Conservation (phyloP, 202 grass and related monocot species). For the Digitaria exilis region DNA sequence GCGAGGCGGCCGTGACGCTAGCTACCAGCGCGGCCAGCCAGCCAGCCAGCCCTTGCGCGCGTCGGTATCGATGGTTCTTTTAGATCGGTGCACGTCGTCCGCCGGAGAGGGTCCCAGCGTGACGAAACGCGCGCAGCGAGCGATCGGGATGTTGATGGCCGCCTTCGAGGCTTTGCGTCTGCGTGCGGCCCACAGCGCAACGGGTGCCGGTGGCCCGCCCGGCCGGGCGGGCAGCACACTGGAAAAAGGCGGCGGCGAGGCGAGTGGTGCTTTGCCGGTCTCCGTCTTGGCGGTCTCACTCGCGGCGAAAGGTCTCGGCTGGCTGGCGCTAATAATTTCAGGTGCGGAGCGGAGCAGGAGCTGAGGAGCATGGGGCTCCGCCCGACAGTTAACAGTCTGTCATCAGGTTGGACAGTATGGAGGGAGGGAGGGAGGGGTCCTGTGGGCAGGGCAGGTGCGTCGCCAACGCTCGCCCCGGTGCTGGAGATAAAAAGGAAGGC, state of each 20-base stretch:
- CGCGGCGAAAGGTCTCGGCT: neutral
- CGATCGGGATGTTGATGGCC: neutral
- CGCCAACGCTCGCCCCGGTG: neutral
- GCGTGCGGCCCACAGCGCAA: constrained; percentile 3
- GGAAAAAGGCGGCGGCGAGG: no score
- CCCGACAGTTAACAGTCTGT: constrained; percentile 16
- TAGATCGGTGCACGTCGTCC: no score
- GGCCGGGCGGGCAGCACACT: no score
- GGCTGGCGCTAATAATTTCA: neutral
- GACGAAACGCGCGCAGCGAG: neutral
- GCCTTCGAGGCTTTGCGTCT: constrained; percentile 17
- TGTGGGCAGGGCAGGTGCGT: neutral
- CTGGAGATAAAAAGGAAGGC: neutral
- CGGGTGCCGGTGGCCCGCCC: no score
- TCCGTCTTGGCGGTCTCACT: neutral
- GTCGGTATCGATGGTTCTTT: no score
- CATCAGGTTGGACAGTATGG: constrained; percentile 31
- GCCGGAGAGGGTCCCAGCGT: constrained; percentile 13
- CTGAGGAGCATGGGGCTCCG: constrained; percentile 39
- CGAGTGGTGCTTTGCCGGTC: no score
- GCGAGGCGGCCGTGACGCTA: neutral
- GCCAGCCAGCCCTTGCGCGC: no score
- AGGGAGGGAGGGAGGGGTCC: neutral
- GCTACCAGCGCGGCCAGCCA: no score
- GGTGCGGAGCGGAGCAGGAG: neutral